Conservation (phyloP, 352 stramenopile genomes). For the Phytophthora cryptogea region DNA sequence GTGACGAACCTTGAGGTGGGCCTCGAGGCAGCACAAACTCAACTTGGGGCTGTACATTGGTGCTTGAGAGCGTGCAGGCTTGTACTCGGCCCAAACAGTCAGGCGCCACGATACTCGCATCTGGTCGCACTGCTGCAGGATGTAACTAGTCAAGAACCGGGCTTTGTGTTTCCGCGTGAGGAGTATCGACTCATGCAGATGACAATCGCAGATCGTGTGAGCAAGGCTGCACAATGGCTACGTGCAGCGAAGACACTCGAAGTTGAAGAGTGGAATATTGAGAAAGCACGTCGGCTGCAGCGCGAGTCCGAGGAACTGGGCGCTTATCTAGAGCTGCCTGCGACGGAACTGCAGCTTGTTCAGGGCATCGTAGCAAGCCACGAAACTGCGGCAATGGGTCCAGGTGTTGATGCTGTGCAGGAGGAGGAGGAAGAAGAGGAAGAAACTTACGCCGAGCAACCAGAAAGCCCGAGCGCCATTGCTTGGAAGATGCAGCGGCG, state of each 20-base stretch:
- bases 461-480: conserved; percentile 21
- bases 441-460: conserved; percentile 17
- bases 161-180: conserved; percentile 59
- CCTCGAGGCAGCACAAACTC: conserved; percentile 53
- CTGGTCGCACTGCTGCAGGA: conserved; percentile 72
- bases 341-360: conserved; percentile 68
- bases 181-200: conserved; percentile 77
- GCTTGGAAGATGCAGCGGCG: conserved; percentile 37
- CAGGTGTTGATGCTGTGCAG: conserved; percentile 14
- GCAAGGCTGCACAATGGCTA: conserved; percentile 66
- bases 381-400: not conserved
- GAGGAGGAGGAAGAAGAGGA: conserved; percentile 34
- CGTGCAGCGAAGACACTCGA: conserved; percentile 68
- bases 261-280: conserved; percentile 70
- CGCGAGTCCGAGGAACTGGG: conserved; percentile 57
- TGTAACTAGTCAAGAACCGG: conserved; percentile 37
- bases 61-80: conserved; percentile 73
- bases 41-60: conserved; percentile 76
- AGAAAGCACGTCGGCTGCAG: conserved; percentile 48
- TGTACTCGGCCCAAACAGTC: conserved; percentile 48
- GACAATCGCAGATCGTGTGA: conserved; percentile 71
- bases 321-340: conserved; percentile 68
- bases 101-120: conserved; percentile 68
- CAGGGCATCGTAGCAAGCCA: conserved; percentile 37
- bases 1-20: conserved; percentile 63